Evolutionary conservation across 768 basidiomycete genomes (phyloP), one percentile per base, ranked within the genome.

Genomic region (Trametopsis cervina): DNA sequence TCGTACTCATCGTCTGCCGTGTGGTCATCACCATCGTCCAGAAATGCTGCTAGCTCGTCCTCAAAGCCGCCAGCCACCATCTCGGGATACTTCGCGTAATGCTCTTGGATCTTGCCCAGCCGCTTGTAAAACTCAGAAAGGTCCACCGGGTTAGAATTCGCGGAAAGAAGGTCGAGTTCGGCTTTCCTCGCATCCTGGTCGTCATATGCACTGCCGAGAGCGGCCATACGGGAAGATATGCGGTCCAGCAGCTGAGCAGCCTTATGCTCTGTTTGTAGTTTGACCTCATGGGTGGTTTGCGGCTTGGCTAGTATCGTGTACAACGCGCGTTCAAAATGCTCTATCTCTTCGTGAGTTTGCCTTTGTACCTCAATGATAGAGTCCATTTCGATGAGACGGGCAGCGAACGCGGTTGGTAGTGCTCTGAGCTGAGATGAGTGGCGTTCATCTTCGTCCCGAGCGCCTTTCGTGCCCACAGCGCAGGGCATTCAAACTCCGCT

Each of bases 1-100:
- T 88, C 90, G 17, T 86, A 83, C 3, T 89, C 83, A 4, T 84
- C 83, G 2, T 90, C 83, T 44, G 71, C 72, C 25, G 70, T 75
- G 44, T 86, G 80, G 54, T 83, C 80, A 54, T 80, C 76, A 39
- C 77, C 76, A 49, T 91, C 87, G 56, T 92, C 88, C 54, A 91
- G 72, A 57, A 90, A 77, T 60, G 80, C 75, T 40, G 83, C 81
- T 55, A 96, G 76, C 68, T 95, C 92, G 54, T 81, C 73, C 66
- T 90, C 83, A 67, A 95, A 85, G 51, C 84, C 75, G 61, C 79
- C 84, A 74, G 83, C 74, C 60, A 78, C 76, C 69, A 86, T 73
- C 71, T 94, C 88, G 71, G 93, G 93, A 76, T 97, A 93, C 74
- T 90, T 90, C 69, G 77, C 78, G 76, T 98, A 84, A 78, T 95